Base-by-base conservation (phyloP, 2,329 filamentous ascomycete species). In the Fusarium dlaminii region DNA sequence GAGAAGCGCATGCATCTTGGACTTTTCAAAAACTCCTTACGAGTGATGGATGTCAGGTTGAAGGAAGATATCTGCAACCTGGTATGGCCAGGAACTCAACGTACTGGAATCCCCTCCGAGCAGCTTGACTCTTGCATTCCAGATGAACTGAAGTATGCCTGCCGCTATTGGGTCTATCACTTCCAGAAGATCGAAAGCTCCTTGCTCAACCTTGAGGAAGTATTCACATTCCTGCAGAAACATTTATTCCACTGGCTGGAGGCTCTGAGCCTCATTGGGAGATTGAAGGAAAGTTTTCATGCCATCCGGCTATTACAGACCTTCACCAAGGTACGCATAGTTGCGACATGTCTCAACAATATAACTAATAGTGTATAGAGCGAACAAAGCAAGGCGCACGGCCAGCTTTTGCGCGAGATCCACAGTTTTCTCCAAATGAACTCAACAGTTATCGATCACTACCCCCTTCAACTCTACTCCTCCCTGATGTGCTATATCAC, bases 161-260 rank as follows among this genome's bases (percentile, higher is more conserved):
- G 64, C 3, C 48, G 48, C 4, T 32, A 68, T 4, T 86, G 82
- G 83, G 74, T 78, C 4, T 66, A 80, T 32, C 83, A 85, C 22
- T 34, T 30, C 11, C 32, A 14, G 22, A n/a, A n/a, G 15, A n/a
- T 8, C 20, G 14, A 14, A 30, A 12, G 3, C 6, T 7, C 20
- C 15, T n/a, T 6, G 20, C 20, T 40, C 10, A 40, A 13, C 5
- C 18, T 22, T 8, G 20, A 40, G 20, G 37, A 24, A 6, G 13
- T 34, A 0, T 34, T 34, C 30, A 8, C 9, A 6, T 22, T 51
- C 22, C n/a, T 36, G 20, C 13, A 36, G 30, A 24, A n/a, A 11
- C 30, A 51, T 51, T 14, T 51, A 17, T 30, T 51, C 13, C 30
- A 34, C 22, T 51, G 46, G 46, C 8, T 51, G 8, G 46, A 51